Evolutionary conservation across 129 eudicot genomes (phyloP).

Genomic region (Lonicera japonica): DNA sequence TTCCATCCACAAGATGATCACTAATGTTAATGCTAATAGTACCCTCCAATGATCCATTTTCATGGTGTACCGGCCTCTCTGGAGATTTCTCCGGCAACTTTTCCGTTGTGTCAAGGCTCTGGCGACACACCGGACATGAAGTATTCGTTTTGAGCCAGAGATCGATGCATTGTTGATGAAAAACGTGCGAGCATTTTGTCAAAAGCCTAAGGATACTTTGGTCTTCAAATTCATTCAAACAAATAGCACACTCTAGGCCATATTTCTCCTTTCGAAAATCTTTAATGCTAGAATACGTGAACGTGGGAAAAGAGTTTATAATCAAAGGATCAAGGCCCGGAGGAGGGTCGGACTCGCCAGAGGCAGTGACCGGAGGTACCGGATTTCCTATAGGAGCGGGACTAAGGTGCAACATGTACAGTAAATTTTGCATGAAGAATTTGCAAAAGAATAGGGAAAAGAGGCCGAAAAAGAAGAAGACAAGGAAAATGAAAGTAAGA

Average conservation of each 20-base stretch:
- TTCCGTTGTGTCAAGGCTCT: slow-evolving; percentile 36
- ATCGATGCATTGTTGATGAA: slow-evolving; percentile 87
- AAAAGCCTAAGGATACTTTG: slow-evolving; percentile 53
- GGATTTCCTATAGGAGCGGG: slow-evolving; percentile 29
- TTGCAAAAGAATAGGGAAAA: slow-evolving; percentile 56
- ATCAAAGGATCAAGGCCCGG: slow-evolving; percentile 50
- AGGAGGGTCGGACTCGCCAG: background rate
- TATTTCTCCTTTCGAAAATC: slow-evolving; percentile 44
- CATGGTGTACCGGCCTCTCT: slow-evolving; percentile 13
- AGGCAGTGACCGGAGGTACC: slow-evolving; percentile 4
- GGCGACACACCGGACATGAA: slow-evolving; percentile 81
- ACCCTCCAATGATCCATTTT: slow-evolving; percentile 29
- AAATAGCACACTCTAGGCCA: slow-evolving; percentile 85
- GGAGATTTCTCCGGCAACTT: slow-evolving; percentile 25
- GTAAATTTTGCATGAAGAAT: slow-evolving; percentile 50
- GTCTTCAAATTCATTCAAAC: slow-evolving; percentile 63
- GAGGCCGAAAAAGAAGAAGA: slow-evolving; percentile 50
- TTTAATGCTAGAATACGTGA: slow-evolving; percentile 54
- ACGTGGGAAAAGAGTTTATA: slow-evolving; percentile 61
- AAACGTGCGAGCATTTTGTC: slow-evolving; percentile 61
- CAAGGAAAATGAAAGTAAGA: slow-evolving; percentile 45
- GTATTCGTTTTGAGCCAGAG: slow-evolving; percentile 74
- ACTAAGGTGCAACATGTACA: slow-evolving; percentile 28
- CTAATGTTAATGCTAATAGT: slow-evolving; percentile 32
- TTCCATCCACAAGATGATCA: slow-evolving; percentile 30